Conservation (phyloP, 306 rosid species). For the Sechiopsis laciniata region DNA sequence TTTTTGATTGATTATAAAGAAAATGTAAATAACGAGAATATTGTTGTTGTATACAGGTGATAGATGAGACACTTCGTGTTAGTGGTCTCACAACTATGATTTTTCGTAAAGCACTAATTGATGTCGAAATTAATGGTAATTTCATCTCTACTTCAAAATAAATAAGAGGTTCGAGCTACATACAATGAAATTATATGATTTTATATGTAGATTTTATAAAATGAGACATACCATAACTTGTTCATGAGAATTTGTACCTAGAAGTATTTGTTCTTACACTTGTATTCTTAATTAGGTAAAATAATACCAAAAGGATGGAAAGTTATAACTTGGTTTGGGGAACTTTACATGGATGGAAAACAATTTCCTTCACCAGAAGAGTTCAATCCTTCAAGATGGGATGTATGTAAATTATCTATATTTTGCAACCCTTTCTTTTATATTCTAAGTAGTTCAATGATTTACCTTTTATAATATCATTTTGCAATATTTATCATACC, state of each 20-base stretch:
- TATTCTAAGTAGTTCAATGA: background rate
- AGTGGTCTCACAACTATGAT: background rate
- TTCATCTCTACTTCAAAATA: no score
- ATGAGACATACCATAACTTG: no score
- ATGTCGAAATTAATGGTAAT: background rate
- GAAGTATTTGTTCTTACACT: background rate
- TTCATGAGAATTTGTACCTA: no score
- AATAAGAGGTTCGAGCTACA: no score
- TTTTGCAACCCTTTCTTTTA: background rate
- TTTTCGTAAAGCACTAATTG: background rate
- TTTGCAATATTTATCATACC: background rate
- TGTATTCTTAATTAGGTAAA: background rate
- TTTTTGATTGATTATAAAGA: background rate
- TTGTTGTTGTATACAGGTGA: background rate
- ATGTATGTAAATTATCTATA: background rate
- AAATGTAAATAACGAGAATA: background rate
- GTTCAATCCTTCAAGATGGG: conserved; percentile 20
- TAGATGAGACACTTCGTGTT: conserved; percentile 8
- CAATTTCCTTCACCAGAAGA: conserved; percentile 1
- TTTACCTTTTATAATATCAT: background rate
- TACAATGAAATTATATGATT: no score
- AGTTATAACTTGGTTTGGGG: conserved; percentile 9
- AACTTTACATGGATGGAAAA: background rate
- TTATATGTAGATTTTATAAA: no score
- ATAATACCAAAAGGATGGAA: conserved; percentile 10